Evolutionary conservation across 306 rosid genomes (phyloP), one percentile per base, ranked within the genome.

Genomic region (Castanospermum australe): DNA sequence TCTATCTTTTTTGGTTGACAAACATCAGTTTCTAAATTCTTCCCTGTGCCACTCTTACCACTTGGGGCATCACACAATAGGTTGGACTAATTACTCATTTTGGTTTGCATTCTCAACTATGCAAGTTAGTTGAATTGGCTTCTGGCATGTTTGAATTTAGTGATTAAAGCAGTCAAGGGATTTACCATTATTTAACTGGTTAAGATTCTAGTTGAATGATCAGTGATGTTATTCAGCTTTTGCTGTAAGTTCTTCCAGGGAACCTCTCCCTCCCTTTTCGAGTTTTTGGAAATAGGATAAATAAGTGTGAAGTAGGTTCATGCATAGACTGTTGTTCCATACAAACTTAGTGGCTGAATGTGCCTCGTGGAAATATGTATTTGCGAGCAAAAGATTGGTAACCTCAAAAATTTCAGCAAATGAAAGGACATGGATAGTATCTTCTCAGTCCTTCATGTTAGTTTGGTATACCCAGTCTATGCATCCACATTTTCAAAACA

Each of bases 61-160:
- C 7, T n/a, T 52, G 81, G 15, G 62, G n/a, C 63, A 47, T n/a
- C n/a, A 20, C 55, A 8, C 42, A 65, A 22, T 25, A 47, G 24
- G 38, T 67, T 57, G 6, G 61, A 64, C 64, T 38, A 64, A 64
- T 60, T 44, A 10, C 65, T 72, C 25, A 41, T 39, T 56, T 73
- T 73, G 28, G 11, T 63, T 60, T 17, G 63, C 25, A n/a, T n/a
- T n/a, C n/a, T n/a, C n/a, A 62, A 75, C 22, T 61, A 33, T 42
- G 11, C 4, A 25, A 68, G 25, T 47, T 68, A 24, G 45, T 51
- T 35, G 35, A 50, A 18, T 50, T 45, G 11, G 64, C 12, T 22
- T 62, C 73, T 71, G n/a, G 73, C 60, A 62, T 62, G 60, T 13
- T 65, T 30, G 35, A 51, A 74, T 45, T 45, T n/a, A 71, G 48